Evolutionary conservation across 108 stramenopile species (phyloP).

Genomic region (Parmales sp.): DNA sequence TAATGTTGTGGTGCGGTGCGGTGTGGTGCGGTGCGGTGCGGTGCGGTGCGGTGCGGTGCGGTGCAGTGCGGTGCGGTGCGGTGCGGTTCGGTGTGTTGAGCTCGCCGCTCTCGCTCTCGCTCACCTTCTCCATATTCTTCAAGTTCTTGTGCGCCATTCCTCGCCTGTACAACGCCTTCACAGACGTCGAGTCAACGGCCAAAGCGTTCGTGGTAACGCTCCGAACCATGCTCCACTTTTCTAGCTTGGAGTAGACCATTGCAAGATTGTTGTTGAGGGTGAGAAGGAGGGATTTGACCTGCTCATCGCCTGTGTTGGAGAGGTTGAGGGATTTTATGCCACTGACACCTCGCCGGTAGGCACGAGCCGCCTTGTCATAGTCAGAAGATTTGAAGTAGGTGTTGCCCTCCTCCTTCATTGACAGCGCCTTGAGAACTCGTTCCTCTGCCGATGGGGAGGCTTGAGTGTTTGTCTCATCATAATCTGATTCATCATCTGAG

Average conservation of each 20-base stretch:
- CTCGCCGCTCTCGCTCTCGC: background rate
- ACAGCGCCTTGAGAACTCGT: slow-evolving; percentile 41
- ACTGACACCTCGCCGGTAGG: slow-evolving; percentile 57
- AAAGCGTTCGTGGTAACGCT: slow-evolving; percentile 61
- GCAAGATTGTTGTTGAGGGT: slow-evolving; percentile 60
- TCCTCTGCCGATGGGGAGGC: slow-evolving; percentile 28
- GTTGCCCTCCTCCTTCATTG: slow-evolving; percentile 67
- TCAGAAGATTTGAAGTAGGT: slow-evolving; percentile 42
- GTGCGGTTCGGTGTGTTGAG: background rate
- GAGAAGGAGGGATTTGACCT: slow-evolving; percentile 54
- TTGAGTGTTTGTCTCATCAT: slow-evolving; percentile 13
- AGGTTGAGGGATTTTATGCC: slow-evolving; percentile 49
- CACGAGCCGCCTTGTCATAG: slow-evolving; percentile 47
- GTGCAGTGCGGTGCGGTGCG: background rate
- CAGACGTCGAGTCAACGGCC: slow-evolving; percentile 48
- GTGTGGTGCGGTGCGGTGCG: background rate
- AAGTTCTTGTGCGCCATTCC: slow-evolving; percentile 33
- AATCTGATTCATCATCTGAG: background rate
- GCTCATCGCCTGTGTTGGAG: slow-evolving; percentile 56
- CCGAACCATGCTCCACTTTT: slow-evolving; percentile 40
- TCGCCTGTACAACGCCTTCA: slow-evolving; percentile 73
- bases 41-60: background rate
- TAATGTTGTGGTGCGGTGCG: background rate
- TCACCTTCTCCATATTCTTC: background rate
- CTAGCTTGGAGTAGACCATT: slow-evolving; percentile 65